Conservation (phyloP, 805 yeast species). For the Candida morakotiae region DNA sequence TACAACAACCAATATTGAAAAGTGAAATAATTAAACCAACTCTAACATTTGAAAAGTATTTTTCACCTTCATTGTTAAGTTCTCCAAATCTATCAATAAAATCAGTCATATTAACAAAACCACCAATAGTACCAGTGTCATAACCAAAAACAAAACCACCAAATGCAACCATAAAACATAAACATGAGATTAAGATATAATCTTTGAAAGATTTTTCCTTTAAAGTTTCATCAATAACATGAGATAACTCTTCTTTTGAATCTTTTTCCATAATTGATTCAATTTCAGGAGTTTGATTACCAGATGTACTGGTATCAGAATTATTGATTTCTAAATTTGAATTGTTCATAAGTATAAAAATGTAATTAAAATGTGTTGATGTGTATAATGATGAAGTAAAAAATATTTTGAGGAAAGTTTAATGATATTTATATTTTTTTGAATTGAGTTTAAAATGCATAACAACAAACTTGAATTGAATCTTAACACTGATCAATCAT, state of each 20-base stretch:
- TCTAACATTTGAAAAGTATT: conserved; percentile 41
- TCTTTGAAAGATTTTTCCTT: conserved; percentile 30
- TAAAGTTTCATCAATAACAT: conserved; percentile 2
- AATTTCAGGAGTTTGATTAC: conserved; percentile 30
- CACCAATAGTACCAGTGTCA: conserved; percentile 77
- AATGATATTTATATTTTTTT: neutral
- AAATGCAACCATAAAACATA: conserved; percentile 60
- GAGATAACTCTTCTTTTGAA: conserved; percentile 12
- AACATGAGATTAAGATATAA: conserved; percentile 27
- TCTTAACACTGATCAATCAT: no score
- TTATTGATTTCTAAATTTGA: neutral
- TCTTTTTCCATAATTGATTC: conserved; percentile 22
- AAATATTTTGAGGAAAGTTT: neutral
- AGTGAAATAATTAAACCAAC: conserved; percentile 51
- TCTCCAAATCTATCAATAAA: conserved; percentile 53
- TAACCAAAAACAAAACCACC: conserved; percentile 78
- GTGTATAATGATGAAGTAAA: neutral
- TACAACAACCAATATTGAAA: conserved; percentile 68
- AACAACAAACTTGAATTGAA: no score
- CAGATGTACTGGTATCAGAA: conserved; percentile 13
- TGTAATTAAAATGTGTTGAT: conserved; percentile 1
- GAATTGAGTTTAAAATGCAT: no score
- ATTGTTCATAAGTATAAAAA: neutral
- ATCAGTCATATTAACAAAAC: conserved; percentile 63
- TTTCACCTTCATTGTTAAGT: conserved; percentile 32